phyloP scores from a whole-genome alignment of 164 flowering plant genomes.

The Houttuynia cordata region DNA sequence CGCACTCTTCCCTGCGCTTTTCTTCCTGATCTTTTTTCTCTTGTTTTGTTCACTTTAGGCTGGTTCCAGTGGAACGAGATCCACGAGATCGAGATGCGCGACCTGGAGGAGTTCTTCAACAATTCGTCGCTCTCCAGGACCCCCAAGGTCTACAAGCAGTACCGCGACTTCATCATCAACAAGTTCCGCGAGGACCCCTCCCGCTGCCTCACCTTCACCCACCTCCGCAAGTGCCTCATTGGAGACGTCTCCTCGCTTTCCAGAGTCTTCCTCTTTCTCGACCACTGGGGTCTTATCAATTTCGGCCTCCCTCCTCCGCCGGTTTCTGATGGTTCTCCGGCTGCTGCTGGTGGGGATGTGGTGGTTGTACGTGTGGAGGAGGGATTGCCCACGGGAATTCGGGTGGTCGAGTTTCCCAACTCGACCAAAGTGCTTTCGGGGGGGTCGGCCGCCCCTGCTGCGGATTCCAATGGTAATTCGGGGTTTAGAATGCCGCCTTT shows the following conservation, averaged over 20 bases:
- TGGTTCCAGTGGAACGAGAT: slow-evolving; percentile 88
- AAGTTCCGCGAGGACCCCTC: slow-evolving; percentile 77
- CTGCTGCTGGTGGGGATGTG: slow-evolving; percentile 13
- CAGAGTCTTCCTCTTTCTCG: slow-evolving; percentile 62
- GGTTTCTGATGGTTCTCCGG: slow-evolving; percentile 8
- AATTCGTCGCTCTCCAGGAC: slow-evolving; percentile 57
- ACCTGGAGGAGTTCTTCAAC: slow-evolving; percentile 63
- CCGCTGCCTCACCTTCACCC: slow-evolving; percentile 58
- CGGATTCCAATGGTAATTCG: slow-evolving; percentile 8
- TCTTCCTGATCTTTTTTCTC: neutral
- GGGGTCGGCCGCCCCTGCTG: slow-evolving; percentile 6
- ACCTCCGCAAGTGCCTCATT: slow-evolving; percentile 61
- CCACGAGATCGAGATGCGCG: slow-evolving; percentile 55
- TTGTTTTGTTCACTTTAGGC: slow-evolving; percentile 19
- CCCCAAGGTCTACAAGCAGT: slow-evolving; percentile 74
- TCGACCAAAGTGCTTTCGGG: slow-evolving; percentile 28
- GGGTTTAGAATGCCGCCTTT: slow-evolving; percentile 39
- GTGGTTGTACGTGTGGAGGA: slow-evolving; percentile 40
- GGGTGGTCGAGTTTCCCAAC: slow-evolving; percentile 57
- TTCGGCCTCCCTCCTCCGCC: slow-evolving; percentile 18
- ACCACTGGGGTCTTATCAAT: slow-evolving; percentile 83
- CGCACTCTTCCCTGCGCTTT: no score
- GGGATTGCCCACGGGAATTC: slow-evolving; percentile 67
- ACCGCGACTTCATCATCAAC: slow-evolving; percentile 75
- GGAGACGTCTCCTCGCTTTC: slow-evolving; percentile 63